Percentiles rank a stretch among this genome's conserved stretches.
Evolutionary conservation across 2,329 filamentous ascomycete species (phyloP).

Genomic region (Magnaporthiopsis rhizophila): DNA sequence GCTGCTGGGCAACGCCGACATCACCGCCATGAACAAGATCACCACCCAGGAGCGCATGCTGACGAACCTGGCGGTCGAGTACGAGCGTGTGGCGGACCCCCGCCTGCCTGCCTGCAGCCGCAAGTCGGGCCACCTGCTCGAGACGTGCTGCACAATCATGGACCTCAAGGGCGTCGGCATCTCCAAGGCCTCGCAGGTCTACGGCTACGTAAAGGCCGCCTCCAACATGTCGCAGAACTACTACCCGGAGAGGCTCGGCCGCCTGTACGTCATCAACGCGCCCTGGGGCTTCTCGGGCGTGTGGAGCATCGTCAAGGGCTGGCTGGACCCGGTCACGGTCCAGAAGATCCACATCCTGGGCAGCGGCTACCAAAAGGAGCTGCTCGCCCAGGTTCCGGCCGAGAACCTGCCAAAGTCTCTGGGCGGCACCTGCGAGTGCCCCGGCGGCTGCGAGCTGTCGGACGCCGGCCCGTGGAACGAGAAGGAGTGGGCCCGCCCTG

Average conservation of each 20-base stretch:
- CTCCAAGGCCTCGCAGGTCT: conserved; percentile 72
- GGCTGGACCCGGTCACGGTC: conserved; percentile 94
- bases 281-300: conserved; percentile 89
- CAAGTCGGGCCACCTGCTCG: conserved; percentile 79
- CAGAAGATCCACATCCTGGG: conserved; percentile 92
- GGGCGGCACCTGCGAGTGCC: conserved; percentile 76
- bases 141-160: conserved; percentile 98
- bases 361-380: conserved; percentile 69
- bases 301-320: conserved; percentile 82
- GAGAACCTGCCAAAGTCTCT: conserved; percentile 87
- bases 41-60: conserved; percentile 91
- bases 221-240: conserved; percentile 95
- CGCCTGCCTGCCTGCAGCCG: conserved; percentile 92
- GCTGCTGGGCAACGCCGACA: conserved; percentile 86
- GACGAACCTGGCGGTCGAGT: conserved; percentile 92
- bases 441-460: conserved; percentile 75
- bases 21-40: conserved; percentile 85
- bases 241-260: conserved; percentile 94
- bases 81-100: conserved; percentile 91
- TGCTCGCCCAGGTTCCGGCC: conserved; percentile 74
- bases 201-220: conserved; percentile 77
- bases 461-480: conserved; percentile 89
- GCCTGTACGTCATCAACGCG: conserved; percentile 96
- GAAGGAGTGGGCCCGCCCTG: conserved; percentile 54
- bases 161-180: conserved; percentile 92